phyloP scores from a whole-genome alignment of 176 grass and related monocot species.

The Lolium multiflorum region DNA sequence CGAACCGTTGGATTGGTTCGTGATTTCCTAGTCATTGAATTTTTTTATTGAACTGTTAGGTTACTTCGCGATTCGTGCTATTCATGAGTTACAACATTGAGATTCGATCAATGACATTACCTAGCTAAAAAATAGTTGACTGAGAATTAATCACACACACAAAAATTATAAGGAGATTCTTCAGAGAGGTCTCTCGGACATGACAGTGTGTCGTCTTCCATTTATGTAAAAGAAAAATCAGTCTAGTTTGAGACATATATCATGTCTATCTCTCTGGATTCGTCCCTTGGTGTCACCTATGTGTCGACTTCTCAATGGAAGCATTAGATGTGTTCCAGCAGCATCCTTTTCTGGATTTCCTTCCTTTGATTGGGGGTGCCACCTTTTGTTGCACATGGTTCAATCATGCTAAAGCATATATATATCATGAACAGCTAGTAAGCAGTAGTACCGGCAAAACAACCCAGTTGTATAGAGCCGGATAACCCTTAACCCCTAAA shows the following conservation, averaged over 20 bases:
- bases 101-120: too few species aligned
- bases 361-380: slow-evolving; percentile 6
- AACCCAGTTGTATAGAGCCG: background rate
- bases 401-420: slow-evolving; percentile 34
- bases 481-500: slow-evolving; percentile 1
- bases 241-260: background rate
- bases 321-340: background rate
- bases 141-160: too few species aligned
- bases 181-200: background rate
- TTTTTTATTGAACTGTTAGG: too few species aligned
- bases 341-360: background rate
- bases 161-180: background rate
- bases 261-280: background rate
- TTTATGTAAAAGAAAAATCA: background rate
- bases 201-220: background rate
- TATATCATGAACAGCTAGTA: background rate
- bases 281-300: background rate
- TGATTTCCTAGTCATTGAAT: too few species aligned
- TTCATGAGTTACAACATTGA: too few species aligned
- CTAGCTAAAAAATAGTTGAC: too few species aligned
- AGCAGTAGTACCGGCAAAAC: slow-evolving; percentile 11
- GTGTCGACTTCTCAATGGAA: slow-evolving; percentile 5
- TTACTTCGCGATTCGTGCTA: too few species aligned
- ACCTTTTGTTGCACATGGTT: slow-evolving; percentile 27
- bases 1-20: too few species aligned